A percentile compares a stretch with the other conserved stretches of the same genome.
phyloP scores from a whole-genome alignment of 371 early-diverging fungal species.

The Zychaea mexicana region DNA sequence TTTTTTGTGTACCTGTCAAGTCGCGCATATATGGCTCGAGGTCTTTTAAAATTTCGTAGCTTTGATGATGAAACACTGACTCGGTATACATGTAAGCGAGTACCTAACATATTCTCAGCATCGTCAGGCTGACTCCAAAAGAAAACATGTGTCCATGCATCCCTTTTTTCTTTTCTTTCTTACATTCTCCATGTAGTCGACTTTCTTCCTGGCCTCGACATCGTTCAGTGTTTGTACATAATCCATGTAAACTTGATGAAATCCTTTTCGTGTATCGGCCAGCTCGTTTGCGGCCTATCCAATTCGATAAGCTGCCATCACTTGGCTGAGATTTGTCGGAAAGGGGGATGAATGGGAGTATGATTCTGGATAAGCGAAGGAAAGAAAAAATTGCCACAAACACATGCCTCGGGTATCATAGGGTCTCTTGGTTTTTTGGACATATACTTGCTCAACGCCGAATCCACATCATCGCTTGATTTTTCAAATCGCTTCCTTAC shows the following conservation, averaged over 20 bases:
- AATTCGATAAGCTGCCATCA: neutral
- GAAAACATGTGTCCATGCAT: too few species aligned
- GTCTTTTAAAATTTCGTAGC: constrained; percentile 73
- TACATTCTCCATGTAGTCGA: constrained; percentile 80
- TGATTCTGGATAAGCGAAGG: neutral
- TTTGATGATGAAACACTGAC: constrained; percentile 77
- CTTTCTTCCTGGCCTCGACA: constrained; percentile 66
- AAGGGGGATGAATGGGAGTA: too few species aligned
- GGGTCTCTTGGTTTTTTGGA: constrained; percentile 63
- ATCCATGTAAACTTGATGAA: constrained; percentile 67
- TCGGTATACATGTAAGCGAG: constrained; percentile 76
- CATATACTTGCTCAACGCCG: constrained; percentile 61
- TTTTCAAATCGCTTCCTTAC: constrained; percentile 64
- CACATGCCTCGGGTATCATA: constrained; percentile 52
- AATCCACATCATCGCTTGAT: constrained; percentile 69
- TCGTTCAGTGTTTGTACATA: constrained; percentile 71
- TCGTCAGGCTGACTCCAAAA: too few species aligned
- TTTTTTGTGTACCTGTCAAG: constrained; percentile 49
- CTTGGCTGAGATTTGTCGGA: too few species aligned
- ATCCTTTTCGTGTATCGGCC: constrained; percentile 58
- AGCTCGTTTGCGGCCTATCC: constrained; percentile 60
- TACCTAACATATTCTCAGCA: too few species aligned
- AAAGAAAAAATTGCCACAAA: neutral
- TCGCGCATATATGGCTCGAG: constrained; percentile 78
- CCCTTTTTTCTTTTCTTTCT: constrained; percentile 3